These are phyloP conservation scores for Blastocystis sp. DNA, from an alignment of 352 stramenopile genomes.

Conservation along the genomic window DNA sequence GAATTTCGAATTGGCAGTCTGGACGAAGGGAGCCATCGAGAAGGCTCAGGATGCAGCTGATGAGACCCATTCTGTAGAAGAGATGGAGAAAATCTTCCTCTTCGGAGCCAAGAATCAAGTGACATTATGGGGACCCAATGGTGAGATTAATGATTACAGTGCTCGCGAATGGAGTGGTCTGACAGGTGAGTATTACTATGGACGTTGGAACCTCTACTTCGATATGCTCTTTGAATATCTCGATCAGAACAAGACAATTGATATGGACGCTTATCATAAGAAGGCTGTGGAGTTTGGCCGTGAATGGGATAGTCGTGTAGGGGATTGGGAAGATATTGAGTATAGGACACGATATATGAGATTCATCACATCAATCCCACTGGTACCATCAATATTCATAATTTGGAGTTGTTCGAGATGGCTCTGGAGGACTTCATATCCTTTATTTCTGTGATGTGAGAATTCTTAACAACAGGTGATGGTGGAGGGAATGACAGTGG, in stretches of 20 bases:
- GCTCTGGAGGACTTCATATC: no score
- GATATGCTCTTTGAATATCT: background rate
- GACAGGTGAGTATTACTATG: slow-evolving; percentile 25
- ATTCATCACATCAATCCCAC: background rate
- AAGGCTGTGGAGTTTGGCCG: background rate
- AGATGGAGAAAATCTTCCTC: background rate
- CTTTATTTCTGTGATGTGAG: no score
- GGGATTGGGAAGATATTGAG: background rate
- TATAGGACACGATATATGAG: background rate
- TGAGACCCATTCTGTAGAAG: background rate
- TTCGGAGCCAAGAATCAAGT: slow-evolving; percentile 52
- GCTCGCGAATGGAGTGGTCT: background rate
- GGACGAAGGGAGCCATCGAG: background rate
- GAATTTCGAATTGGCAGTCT: slow-evolving; percentile 13
- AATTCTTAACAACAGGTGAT: no score
- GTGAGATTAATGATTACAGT: slow-evolving; percentile 48
- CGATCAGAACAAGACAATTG: background rate
- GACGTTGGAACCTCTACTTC: background rate
- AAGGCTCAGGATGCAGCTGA: background rate
- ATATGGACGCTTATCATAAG: background rate
- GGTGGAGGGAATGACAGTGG: no score
- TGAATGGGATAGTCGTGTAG: background rate
- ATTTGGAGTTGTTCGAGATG: no score
- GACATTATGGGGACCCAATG: slow-evolving; percentile 20
- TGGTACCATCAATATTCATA: no score